Conservation (phyloP, 257 asterid genomes). For the Linaria vulgaris region DNA sequence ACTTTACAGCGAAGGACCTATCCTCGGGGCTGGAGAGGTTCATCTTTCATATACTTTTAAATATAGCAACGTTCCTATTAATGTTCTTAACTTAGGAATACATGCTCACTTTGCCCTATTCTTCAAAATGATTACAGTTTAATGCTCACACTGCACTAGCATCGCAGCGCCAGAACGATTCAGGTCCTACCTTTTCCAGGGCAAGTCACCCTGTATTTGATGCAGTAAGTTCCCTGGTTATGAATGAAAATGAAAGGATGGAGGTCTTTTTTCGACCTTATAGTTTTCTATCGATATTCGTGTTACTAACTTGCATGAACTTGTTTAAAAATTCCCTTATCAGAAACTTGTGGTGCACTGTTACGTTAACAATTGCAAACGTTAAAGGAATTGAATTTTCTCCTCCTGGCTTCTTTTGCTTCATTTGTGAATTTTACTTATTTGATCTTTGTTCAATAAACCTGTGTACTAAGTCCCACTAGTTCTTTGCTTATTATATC, state of each 20-base stretch:
- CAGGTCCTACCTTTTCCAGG: slow-evolving; percentile 33
- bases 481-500: slow-evolving; percentile 9
- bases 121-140: slow-evolving; percentile 42
- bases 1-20: slow-evolving; percentile 65
- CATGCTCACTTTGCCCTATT: slow-evolving; percentile 15
- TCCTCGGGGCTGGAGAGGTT: slow-evolving; percentile 57
- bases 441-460: not conserved
- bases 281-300: not conserved
- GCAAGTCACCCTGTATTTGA: slow-evolving; percentile 36
- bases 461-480: not conserved
- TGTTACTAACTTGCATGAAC: not conserved
- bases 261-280: too few species aligned
- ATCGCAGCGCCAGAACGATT: slow-evolving; percentile 52
- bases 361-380: not conserved
- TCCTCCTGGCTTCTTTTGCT: too few species aligned
- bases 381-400: too few species aligned
- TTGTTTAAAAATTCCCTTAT: not conserved
- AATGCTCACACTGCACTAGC: slow-evolving; percentile 55
- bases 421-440: not conserved
- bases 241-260: too few species aligned
- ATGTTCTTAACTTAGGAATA: slow-evolving; percentile 10
- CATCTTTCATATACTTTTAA: slow-evolving; percentile 6
- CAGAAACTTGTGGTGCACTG: not conserved
- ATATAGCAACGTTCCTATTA: slow-evolving; percentile 8
- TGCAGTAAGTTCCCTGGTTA: slow-evolving; percentile 43